These are phyloP conservation scores for Trichoderma cornu-damae DNA, from an alignment of 2,329 filamentous ascomycete genomes.

Conservation along the genomic window DNA sequence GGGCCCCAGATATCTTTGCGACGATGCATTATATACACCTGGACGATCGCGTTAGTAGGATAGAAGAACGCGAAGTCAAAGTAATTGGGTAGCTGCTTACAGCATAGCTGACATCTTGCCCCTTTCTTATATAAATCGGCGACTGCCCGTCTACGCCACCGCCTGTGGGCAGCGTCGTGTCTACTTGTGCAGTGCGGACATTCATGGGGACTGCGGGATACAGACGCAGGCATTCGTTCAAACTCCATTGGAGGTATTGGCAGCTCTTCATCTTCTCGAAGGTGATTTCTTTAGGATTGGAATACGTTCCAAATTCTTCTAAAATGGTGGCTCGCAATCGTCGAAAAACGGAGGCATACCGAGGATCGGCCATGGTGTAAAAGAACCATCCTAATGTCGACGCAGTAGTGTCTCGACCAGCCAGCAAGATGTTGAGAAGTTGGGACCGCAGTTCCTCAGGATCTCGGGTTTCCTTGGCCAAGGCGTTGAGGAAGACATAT, in stretches of 20 bases:
- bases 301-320: slow-evolving; percentile 46
- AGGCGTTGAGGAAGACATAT: slow-evolving; percentile 32
- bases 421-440: slow-evolving; percentile 40
- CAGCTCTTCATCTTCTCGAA: slow-evolving; percentile 25
- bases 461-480: slow-evolving; percentile 32
- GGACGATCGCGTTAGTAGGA: background rate
- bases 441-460: slow-evolving; percentile 27
- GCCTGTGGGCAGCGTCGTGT: slow-evolving; percentile 48
- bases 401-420: slow-evolving; percentile 52
- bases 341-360: slow-evolving; percentile 35
- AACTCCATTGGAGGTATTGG: slow-evolving; percentile 26
- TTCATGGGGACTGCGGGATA: slow-evolving; percentile 26
- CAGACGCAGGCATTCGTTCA: slow-evolving; percentile 25
- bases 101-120: slow-evolving; percentile 39
- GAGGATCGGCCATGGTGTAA: slow-evolving; percentile 35
- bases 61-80: background rate
- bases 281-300: slow-evolving; percentile 25
- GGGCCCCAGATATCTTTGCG: slow-evolving; percentile 36
- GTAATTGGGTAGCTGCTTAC: slow-evolving; percentile 8
- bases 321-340: slow-evolving; percentile 41
- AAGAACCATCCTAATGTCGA: slow-evolving; percentile 46
- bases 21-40: slow-evolving; percentile 35
- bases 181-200: slow-evolving; percentile 25
- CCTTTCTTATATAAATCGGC: slow-evolving; percentile 47
- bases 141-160: slow-evolving; percentile 44